These are phyloP conservation scores for Sarcomyxa edulis DNA, from an alignment of 768 basidiomycete genomes.

Conservation along the genomic window DNA sequence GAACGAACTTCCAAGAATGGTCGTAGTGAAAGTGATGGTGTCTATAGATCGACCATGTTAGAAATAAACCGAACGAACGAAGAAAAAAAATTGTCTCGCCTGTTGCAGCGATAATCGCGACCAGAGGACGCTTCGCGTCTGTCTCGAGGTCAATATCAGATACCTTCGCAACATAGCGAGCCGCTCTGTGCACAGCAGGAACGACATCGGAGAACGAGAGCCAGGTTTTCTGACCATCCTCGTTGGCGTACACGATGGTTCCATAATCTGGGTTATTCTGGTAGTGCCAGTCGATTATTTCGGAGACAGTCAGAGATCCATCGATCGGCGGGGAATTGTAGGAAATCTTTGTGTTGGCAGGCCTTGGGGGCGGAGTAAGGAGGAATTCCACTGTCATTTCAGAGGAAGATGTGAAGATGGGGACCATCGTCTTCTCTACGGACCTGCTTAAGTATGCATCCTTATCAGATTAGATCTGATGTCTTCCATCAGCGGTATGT, in stretches of 20 bases:
- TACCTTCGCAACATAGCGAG: slow-evolving; percentile 8
- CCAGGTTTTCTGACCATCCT: slow-evolving; percentile 8
- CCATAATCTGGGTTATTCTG: slow-evolving; percentile 21
- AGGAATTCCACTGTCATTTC: too few species aligned
- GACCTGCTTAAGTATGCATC: too few species aligned
- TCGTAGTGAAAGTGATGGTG: slow-evolving; percentile 21
- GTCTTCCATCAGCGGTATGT: too few species aligned
- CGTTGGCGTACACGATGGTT: slow-evolving; percentile 20
- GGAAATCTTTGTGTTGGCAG: too few species aligned
- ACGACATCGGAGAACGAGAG: slow-evolving; percentile 20
- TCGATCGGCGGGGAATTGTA: slow-evolving; percentile 24
- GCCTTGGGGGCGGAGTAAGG: too few species aligned
- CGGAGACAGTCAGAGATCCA: slow-evolving; percentile 23
- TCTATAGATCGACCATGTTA: slow-evolving; percentile 14
- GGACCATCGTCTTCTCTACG: too few species aligned
- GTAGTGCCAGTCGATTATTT: slow-evolving; percentile 26
- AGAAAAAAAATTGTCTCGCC: slow-evolving; percentile 12
- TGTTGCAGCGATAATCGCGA: slow-evolving; percentile 20
- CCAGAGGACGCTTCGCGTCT: slow-evolving; percentile 10
- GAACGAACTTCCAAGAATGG: slow-evolving; percentile 16
- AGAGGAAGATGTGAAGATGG: too few species aligned
- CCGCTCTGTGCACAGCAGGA: slow-evolving; percentile 20
- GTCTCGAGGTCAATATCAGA: not conserved
- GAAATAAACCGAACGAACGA: not conserved
- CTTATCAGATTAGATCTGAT: too few species aligned